Percentiles rank a stretch among this genome's conserved stretches.
Evolutionary conservation across 768 basidiomycete species (phyloP).

Genomic region (Pleurotus giganteus): DNA sequence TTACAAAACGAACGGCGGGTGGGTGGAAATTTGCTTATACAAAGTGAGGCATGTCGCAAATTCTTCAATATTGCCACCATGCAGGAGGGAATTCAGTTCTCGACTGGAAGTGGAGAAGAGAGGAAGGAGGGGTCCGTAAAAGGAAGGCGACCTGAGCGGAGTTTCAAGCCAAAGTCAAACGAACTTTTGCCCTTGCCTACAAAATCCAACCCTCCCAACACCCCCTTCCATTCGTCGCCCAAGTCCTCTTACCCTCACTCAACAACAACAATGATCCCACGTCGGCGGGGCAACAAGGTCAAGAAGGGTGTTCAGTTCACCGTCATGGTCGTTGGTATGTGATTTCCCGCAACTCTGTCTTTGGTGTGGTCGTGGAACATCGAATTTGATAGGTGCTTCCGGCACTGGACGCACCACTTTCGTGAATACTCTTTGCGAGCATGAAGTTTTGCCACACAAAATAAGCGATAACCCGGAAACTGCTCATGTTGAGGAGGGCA

Average conservation of each 20-base stretch:
- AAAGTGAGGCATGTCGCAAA: conserved; percentile 3
- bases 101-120: conserved; percentile 5
- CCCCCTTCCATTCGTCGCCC: conserved; percentile 20
- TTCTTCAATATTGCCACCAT: conserved; percentile 7
- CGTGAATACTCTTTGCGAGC: conserved; percentile 98
- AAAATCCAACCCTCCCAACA: conserved; percentile 25
- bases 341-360: conserved; percentile 14
- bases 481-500: conserved; percentile 93
- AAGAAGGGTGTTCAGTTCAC: conserved; percentile 99
- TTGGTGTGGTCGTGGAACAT: conserved; percentile 18
- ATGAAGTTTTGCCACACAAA: conserved; percentile 87
- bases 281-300: conserved; percentile 89
- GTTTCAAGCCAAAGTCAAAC: conserved; percentile 33
- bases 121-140: conserved; percentile 26
- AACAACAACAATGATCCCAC: conserved; percentile 82
- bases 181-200: conserved; percentile 30
- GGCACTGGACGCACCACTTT: conserved; percentile 98
- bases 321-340: conserved; percentile 94
- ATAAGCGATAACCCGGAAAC: conserved; percentile 78
- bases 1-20: conserved; percentile 1
- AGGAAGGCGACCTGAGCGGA: conserved; percentile 28
- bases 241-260: conserved; percentile 11
- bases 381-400: conserved; percentile 71
- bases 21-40: conserved; percentile 2
- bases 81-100: neutral